Percentiles rank a stretch among this genome's conserved stretches.
Evolutionary conservation across 1,139 yeast species (phyloP).

Genomic region (Pichia inconspicua): DNA sequence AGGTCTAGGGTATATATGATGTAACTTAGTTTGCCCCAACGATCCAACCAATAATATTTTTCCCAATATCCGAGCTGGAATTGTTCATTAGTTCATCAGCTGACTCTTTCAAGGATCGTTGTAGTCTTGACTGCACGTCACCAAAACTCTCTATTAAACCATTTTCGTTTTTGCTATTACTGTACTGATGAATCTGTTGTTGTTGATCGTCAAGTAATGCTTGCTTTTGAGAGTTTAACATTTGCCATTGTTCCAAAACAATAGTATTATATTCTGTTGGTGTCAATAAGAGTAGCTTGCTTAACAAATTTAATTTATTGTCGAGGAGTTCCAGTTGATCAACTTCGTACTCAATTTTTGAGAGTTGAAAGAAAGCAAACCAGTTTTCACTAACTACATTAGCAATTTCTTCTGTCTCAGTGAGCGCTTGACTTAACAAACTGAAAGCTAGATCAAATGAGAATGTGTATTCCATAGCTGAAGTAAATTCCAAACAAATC

Average conservation of each 20-base stretch:
- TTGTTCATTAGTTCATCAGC: slow-evolving; percentile 19
- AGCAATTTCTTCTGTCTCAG: slow-evolving; percentile 10
- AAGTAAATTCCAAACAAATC: slow-evolving; percentile 51
- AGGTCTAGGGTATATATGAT: neutral
- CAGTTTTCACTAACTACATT: slow-evolving; percentile 37
- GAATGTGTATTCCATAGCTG: slow-evolving; percentile 47
- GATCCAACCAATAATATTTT: slow-evolving; percentile 28
- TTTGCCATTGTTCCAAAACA: slow-evolving; percentile 38
- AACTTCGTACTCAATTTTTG: slow-evolving; percentile 28
- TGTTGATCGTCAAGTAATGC: slow-evolving; percentile 5
- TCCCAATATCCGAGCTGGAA: slow-evolving; percentile 23
- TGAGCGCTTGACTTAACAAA: slow-evolving; percentile 12
- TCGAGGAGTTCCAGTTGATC: slow-evolving; percentile 18
- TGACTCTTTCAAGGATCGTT: slow-evolving; percentile 23
- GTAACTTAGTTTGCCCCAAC: slow-evolving; percentile 24
- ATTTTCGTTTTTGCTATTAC: neutral
- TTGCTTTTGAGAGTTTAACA: slow-evolving; percentile 22
- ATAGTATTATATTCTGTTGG: slow-evolving; percentile 35
- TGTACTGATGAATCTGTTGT: neutral
- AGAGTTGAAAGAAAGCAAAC: slow-evolving; percentile 58
- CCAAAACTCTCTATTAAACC: slow-evolving; percentile 6
- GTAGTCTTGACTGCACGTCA: slow-evolving; percentile 21
- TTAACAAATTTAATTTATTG: slow-evolving; percentile 43
- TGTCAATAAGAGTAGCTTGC: slow-evolving; percentile 37
- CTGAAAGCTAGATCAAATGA: slow-evolving; percentile 38